phyloP scores from a whole-genome alignment of 805 yeast genomes.

The Yamadazyma kitorensis region DNA sequence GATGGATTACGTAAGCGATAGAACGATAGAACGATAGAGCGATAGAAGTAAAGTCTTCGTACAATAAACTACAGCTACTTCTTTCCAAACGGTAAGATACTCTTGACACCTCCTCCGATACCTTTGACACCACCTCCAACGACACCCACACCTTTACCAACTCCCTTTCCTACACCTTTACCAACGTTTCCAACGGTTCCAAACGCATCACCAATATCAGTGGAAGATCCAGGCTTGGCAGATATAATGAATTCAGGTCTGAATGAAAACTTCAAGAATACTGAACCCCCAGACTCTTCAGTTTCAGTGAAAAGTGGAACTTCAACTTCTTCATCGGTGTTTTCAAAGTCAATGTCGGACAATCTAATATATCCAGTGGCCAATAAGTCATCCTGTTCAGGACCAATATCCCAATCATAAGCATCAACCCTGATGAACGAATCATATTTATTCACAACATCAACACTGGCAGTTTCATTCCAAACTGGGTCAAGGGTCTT shows the following conservation, averaged over 20 bases:
- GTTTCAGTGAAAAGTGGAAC: constrained; percentile 51
- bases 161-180: constrained; percentile 35
- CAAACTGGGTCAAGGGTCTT: constrained; percentile 88
- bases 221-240: constrained; percentile 25
- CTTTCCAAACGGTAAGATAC: constrained; percentile 31
- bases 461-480: constrained; percentile 66
- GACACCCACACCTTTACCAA: constrained; percentile 35
- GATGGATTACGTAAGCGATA: too few relatives aligned
- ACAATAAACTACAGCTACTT: too few relatives aligned
- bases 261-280: constrained; percentile 59
- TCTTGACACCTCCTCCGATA: constrained; percentile 37
- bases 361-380: constrained; percentile 64
- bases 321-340: constrained; percentile 55
- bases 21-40: too few relatives aligned
- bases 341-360: constrained; percentile 30
- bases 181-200: constrained; percentile 46
- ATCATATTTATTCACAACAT: constrained; percentile 59
- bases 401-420: constrained; percentile 92
- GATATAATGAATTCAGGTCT: constrained; percentile 66
- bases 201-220: constrained; percentile 28
- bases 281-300: constrained; percentile 60
- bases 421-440: constrained; percentile 57
- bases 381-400: constrained; percentile 76
- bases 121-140: constrained; percentile 17
- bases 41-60: too few relatives aligned